Conservation (phyloP, 1,139 yeast genomes). For the Yamadazyma sp. region DNA sequence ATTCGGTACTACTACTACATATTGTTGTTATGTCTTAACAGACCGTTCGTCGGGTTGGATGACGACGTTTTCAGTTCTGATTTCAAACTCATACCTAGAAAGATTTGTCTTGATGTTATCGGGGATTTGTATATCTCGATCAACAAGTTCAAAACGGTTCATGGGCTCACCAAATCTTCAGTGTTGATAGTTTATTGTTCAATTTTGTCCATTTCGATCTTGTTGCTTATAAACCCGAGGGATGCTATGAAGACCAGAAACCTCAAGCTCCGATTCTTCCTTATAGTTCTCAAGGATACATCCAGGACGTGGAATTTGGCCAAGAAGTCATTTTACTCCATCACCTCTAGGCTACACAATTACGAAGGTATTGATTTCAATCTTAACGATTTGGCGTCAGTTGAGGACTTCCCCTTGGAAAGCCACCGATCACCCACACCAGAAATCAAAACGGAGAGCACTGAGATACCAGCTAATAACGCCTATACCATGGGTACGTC, state of each 20-base stretch:
- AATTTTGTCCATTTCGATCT: slow-evolving; percentile 46
- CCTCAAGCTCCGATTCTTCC: slow-evolving; percentile 35
- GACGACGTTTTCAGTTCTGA: slow-evolving; percentile 13
- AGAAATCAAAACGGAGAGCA: slow-evolving; percentile 1
- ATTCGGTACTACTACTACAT: slow-evolving; percentile 61
- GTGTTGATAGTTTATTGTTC: slow-evolving; percentile 50
- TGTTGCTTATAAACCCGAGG: slow-evolving; percentile 34
- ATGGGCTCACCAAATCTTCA: slow-evolving; percentile 45
- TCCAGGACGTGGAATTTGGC: slow-evolving; percentile 52
- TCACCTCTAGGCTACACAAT: slow-evolving; percentile 29
- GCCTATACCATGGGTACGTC: neutral
- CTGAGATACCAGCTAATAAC: neutral
- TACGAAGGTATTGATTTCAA: slow-evolving; percentile 17
- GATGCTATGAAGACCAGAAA: slow-evolving; percentile 25
- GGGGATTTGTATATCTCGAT: slow-evolving; percentile 44
- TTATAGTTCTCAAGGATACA: slow-evolving; percentile 37
- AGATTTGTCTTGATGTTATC: slow-evolving; percentile 40
- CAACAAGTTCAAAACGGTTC: slow-evolving; percentile 33
- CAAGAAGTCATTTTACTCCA: slow-evolving; percentile 45
- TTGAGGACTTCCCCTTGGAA: slow-evolving; percentile 9
- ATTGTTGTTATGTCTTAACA: slow-evolving; percentile 53
- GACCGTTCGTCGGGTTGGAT: slow-evolving; percentile 48
- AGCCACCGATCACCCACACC: slow-evolving; percentile 8
- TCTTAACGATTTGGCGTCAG: slow-evolving; percentile 10
- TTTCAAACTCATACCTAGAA: slow-evolving; percentile 26